A percentile compares a stretch with the other conserved stretches of the same genome.
Conservation (phyloP, 768 basidiomycete species). For the Phylloporus sp. region DNA sequence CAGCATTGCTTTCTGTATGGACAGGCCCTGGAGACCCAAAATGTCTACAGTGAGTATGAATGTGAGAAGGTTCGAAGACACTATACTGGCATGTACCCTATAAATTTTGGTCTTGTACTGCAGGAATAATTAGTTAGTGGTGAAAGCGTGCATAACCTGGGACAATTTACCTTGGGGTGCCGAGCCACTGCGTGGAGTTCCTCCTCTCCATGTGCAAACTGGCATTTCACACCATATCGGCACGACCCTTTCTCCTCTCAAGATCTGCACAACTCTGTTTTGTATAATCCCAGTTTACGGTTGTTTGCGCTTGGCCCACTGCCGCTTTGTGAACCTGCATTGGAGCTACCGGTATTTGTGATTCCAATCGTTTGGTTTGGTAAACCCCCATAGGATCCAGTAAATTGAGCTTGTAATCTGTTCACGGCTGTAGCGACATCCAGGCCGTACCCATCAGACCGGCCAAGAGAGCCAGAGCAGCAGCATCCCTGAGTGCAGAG, state of each 20-base stretch:
- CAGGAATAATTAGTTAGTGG: slow-evolving; percentile 21
- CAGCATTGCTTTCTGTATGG: slow-evolving; percentile 88
- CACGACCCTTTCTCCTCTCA: slow-evolving; percentile 85
- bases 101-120: no score
- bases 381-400: slow-evolving; percentile 49
- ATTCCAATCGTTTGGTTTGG: slow-evolving; percentile 50
- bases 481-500: slow-evolving; percentile 66
- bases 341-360: slow-evolving; percentile 34
- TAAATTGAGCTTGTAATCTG: slow-evolving; percentile 51
- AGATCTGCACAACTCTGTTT: no score
- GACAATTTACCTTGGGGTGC: slow-evolving; percentile 80
- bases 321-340: slow-evolving; percentile 30
- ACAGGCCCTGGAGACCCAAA: slow-evolving; percentile 94
- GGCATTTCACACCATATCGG: slow-evolving; percentile 83
- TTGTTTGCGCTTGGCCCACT: slow-evolving; percentile 86
- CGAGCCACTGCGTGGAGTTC: no score
- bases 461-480: slow-evolving; percentile 59
- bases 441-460: slow-evolving; percentile 51
- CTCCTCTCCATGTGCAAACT: slow-evolving; percentile 96
- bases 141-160: neutral
- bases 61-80: neutral
- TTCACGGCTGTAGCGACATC: slow-evolving; percentile 59
- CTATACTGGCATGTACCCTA: no score
- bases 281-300: slow-evolving; percentile 84
- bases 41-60: slow-evolving; percentile 50